These are phyloP conservation scores for Naganishia kalamii DNA, from an alignment of 768 basidiomycete species.

Conservation along the genomic window DNA sequence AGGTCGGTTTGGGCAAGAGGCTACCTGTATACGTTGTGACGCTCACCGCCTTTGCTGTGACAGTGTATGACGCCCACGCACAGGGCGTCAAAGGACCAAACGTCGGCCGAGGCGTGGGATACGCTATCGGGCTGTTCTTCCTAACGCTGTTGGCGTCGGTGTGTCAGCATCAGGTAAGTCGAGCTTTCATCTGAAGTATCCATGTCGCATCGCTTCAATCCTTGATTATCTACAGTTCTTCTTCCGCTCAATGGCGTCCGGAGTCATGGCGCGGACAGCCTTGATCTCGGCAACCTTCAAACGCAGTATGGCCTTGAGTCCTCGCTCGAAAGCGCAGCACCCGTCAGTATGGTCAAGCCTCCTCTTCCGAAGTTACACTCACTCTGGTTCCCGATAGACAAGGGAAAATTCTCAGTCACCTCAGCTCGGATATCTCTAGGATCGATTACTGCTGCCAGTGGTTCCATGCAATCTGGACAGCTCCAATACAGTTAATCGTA, in stretches of 20 bases:
- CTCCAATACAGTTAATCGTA: conserved; percentile 58
- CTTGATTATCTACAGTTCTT: conserved; percentile 34
- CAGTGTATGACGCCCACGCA: conserved; percentile 35
- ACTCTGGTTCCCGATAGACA: conserved; percentile 34
- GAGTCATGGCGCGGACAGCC: conserved; percentile 38
- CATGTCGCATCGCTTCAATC: background rate
- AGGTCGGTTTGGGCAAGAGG: conserved; percentile 19
- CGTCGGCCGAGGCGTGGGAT: conserved; percentile 41
- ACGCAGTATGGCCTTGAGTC: conserved; percentile 26
- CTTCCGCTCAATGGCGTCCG: conserved; percentile 43
- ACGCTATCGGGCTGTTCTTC: conserved; percentile 41
- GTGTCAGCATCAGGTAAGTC: conserved; percentile 38
- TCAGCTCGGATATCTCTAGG: conserved; percentile 52
- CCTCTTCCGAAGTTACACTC: background rate
- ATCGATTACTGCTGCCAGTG: conserved; percentile 52
- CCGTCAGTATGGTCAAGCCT: conserved; percentile 19
- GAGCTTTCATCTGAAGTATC: background rate
- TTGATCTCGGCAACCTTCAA: conserved; percentile 39
- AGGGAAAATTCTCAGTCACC: conserved; percentile 46
- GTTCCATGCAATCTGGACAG: conserved; percentile 60
- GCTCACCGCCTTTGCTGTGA: background rate
- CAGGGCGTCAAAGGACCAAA: conserved; percentile 28
- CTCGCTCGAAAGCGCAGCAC: conserved; percentile 28
- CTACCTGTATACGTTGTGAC: background rate
- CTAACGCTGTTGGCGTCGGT: conserved; percentile 39